Evolutionary conservation across 2,329 filamentous ascomycete species (phyloP).

Genomic region (Colletotrichum siamense): DNA sequence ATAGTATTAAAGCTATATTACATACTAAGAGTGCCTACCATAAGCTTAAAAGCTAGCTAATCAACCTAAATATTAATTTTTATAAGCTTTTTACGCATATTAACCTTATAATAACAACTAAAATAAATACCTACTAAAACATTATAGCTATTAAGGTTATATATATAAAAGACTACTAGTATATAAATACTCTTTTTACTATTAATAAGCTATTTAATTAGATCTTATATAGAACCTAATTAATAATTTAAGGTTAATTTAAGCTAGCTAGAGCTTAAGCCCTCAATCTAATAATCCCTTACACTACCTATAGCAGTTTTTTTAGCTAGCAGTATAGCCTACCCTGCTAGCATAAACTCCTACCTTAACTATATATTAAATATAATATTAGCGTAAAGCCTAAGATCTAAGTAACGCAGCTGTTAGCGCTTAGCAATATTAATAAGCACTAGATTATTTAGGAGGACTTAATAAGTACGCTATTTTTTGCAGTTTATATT

Average conservation of each 20-base stretch:
- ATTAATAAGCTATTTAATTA: not conserved
- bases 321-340: not conserved
- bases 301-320: not conserved
- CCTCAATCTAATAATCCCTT: not conserved
- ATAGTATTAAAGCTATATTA: too few relatives aligned
- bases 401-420: not conserved
- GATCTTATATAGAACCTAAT: not conserved
- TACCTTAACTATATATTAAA: not conserved
- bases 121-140: fast-evolving
- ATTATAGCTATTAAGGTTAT: too few relatives aligned
- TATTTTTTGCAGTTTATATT: not conserved
- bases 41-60: too few relatives aligned
- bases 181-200: too few relatives aligned
- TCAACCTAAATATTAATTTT: too few relatives aligned
- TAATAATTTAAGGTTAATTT: not conserved
- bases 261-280: not conserved
- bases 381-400: not conserved
- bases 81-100: too few relatives aligned
- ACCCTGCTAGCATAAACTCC: not conserved
- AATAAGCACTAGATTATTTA: not conserved
- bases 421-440: not conserved
- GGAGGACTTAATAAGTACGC: not conserved
- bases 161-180: too few relatives aligned
- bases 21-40: too few relatives aligned
- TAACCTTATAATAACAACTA: too few relatives aligned